These are phyloP conservation scores for Xylona heveae DNA, from an alignment of 495 filamentous ascomycete genomes.

Conservation along the genomic window DNA sequence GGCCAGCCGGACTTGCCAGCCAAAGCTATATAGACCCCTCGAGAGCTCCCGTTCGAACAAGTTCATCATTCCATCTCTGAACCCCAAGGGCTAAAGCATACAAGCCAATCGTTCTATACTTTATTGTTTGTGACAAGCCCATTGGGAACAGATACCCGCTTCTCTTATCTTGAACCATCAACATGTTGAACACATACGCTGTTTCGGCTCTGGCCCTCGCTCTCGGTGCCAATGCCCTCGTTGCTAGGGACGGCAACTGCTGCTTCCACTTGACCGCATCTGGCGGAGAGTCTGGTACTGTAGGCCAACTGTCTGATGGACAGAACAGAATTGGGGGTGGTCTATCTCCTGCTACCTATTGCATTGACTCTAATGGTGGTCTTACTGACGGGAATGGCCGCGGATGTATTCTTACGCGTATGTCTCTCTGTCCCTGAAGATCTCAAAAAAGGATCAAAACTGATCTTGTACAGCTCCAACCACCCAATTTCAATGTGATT, in stretches of 20 bases:
- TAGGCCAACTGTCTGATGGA: conserved; percentile 32
- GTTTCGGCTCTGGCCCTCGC: not conserved
- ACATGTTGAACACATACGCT: not conserved
- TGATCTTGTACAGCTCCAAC: conserved; percentile 22
- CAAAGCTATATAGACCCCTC: too few species aligned
- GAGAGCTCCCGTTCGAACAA: too few species aligned
- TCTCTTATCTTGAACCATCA: not conserved
- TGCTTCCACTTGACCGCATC: conserved; percentile 28
- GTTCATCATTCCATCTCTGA: too few species aligned
- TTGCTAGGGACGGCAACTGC: conserved; percentile 19
- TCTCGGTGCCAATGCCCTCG: conserved; percentile 11
- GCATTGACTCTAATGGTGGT: conserved; percentile 23
- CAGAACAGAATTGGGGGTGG: conserved; percentile 29
- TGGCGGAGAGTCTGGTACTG: conserved; percentile 22
- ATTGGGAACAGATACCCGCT: too few species aligned
- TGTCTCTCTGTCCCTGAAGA: conserved; percentile 7
- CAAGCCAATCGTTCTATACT: too few species aligned
- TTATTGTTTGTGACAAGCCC: too few species aligned
- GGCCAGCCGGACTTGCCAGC: too few species aligned
- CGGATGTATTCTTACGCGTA: conserved; percentile 36
- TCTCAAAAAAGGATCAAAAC: conserved; percentile 7
- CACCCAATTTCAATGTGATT: conserved; percentile 44
- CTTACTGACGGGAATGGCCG: conserved; percentile 30
- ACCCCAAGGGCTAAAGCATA: too few species aligned
- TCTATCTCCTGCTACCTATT: conserved; percentile 19